Conservation (phyloP, 305 asterid genomes). For the Vinca major region DNA sequence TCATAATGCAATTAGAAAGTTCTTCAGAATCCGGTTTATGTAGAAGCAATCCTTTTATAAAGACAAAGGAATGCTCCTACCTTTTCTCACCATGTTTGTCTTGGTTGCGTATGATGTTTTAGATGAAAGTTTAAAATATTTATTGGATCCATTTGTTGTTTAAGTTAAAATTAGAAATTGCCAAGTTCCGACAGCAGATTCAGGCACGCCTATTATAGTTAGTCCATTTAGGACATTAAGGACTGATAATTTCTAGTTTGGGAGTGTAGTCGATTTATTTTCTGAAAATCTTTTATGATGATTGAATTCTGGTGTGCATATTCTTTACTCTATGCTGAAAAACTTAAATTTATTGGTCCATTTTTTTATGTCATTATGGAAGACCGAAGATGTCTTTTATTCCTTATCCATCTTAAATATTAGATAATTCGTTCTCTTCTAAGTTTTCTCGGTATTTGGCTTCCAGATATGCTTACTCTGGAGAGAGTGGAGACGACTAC, state of each 20-base stretch:
- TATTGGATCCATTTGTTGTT: neutral
- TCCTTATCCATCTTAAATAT: neutral
- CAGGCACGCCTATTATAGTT: neutral
- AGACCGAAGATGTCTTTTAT: neutral
- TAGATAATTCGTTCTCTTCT: neutral
- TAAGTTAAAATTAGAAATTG: neutral
- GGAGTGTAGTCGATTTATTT: neutral
- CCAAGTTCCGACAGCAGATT: neutral
- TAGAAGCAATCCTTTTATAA: neutral
- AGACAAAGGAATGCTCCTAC: neutral
- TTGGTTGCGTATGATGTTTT: slow-evolving; percentile 1
- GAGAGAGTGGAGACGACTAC: slow-evolving; percentile 23
- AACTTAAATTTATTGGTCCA: neutral
- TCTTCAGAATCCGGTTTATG: neutral
- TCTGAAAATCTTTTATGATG: neutral
- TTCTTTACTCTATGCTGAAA: neutral
- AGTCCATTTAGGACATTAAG: neutral
- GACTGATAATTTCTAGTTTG: neutral
- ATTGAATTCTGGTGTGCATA: neutral
- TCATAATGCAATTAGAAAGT: neutral
- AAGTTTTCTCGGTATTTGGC: neutral
- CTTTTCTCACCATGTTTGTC: neutral
- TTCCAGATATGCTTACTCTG: slow-evolving; percentile 28
- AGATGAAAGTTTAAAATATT: neutral
- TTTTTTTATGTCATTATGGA: neutral